Percentiles rank a stretch among this genome's conserved stretches.
These are phyloP conservation scores for Diutina neorugosa DNA, from an alignment of 1,139 yeast genomes.

Conservation along the genomic window DNA sequence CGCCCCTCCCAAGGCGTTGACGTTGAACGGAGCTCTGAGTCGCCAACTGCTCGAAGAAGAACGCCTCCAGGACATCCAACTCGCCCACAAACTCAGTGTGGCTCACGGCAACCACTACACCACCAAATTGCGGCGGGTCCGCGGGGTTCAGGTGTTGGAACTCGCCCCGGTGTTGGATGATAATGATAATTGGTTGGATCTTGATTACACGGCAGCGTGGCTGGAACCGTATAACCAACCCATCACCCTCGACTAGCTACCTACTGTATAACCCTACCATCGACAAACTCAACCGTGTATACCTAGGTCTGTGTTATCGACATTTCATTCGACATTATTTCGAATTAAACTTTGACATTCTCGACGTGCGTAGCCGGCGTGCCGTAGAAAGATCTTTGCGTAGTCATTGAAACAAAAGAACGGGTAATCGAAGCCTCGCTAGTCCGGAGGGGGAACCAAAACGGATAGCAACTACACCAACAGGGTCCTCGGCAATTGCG, in stretches of 20 bases:
- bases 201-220: not conserved
- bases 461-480: too few species aligned
- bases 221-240: not conserved
- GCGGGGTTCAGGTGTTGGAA: conserved; percentile 1
- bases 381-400: too few species aligned
- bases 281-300: too few species aligned
- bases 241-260: not conserved
- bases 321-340: too few species aligned
- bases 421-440: too few species aligned
- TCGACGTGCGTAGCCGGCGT: not conserved
- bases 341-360: not conserved
- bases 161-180: not conserved
- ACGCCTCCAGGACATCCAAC: not conserved
- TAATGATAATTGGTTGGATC: not conserved
- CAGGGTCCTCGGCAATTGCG: too few species aligned
- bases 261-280: too few species aligned
- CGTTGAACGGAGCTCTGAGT: not conserved
- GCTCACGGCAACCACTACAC: not conserved
- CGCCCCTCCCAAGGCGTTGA: not conserved
- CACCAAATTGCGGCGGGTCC: not conserved
- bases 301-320: too few species aligned
- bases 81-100: not conserved
- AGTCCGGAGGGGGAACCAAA: too few species aligned
- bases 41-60: not conserved
- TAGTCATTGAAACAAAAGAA: too few species aligned